Evolutionary conservation across 2,329 filamentous ascomycete genomes (phyloP).

Genomic region (Diaporthe citrichinensis): DNA sequence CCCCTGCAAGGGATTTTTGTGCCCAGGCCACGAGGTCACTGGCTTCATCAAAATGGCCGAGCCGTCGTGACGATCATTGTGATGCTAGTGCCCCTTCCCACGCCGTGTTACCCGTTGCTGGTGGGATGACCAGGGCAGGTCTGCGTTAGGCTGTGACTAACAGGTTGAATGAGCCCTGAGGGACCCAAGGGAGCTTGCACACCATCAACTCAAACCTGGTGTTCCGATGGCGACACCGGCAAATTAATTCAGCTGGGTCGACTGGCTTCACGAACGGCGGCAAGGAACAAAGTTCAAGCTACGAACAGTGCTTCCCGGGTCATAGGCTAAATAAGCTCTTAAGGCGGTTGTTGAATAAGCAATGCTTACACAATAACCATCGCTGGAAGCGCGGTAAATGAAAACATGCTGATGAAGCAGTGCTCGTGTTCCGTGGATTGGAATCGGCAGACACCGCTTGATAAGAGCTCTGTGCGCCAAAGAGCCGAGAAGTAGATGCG

Average conservation of each 20-base stretch:
- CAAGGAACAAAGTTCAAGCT: not conserved
- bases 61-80: conserved; percentile 18
- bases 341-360: not conserved
- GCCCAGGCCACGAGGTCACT: conserved; percentile 10
- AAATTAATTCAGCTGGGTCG: not conserved
- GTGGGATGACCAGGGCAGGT: not conserved
- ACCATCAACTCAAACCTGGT: not conserved
- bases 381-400: not conserved
- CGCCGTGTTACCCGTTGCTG: conserved; percentile 26
- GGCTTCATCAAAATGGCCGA: conserved; percentile 16
- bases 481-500: not conserved
- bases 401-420: not conserved
- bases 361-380: not conserved
- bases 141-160: conserved; percentile 5
- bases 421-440: not conserved
- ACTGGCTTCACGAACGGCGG: not conserved
- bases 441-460: not conserved
- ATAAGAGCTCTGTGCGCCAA: not conserved
- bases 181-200: not conserved
- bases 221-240: conserved; percentile 1
- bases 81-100: conserved; percentile 16
- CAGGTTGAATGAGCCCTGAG: conserved; percentile 6
- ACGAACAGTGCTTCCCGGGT: not conserved
- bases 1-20: conserved; percentile 28
- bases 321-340: not conserved